phyloP scores from a whole-genome alignment of 768 basidiomycete species.

The Tulasnella sp. region DNA sequence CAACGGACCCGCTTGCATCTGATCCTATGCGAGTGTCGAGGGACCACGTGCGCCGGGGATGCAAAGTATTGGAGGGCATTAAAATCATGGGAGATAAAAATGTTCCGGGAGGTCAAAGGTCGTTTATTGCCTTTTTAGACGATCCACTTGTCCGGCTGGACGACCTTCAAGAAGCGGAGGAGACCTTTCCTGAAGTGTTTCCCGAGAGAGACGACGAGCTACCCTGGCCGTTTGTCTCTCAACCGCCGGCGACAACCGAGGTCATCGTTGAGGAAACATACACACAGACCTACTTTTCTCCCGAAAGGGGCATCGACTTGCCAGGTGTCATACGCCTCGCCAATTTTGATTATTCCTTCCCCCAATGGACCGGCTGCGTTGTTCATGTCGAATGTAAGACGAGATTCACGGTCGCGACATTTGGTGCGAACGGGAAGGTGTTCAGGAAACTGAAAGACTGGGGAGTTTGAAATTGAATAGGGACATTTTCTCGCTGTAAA shows the following conservation, averaged over 20 bases:
- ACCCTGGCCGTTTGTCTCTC: background rate
- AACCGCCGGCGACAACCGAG: background rate
- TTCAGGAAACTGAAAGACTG: background rate
- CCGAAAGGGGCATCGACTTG: background rate
- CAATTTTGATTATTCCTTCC: background rate
- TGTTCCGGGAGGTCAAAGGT: background rate
- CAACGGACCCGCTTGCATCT: background rate
- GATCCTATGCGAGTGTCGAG: background rate
- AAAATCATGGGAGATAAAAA: background rate
- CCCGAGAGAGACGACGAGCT: background rate
- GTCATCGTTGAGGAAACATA: background rate
- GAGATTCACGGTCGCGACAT: background rate
- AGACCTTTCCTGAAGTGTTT: background rate
- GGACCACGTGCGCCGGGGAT: background rate
- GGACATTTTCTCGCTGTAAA: background rate
- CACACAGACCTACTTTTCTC: background rate
- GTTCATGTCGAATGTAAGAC: background rate
- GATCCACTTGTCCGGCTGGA: background rate
- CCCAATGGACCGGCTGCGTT: background rate
- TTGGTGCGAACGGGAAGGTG: background rate
- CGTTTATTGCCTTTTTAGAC: background rate
- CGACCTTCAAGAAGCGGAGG: background rate
- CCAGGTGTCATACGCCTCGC: background rate
- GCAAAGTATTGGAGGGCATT: background rate
- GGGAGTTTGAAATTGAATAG: background rate